These are phyloP conservation scores for Chaetomium olivaceum DNA, from an alignment of 2,329 filamentous ascomycete genomes.

Conservation along the genomic window DNA sequence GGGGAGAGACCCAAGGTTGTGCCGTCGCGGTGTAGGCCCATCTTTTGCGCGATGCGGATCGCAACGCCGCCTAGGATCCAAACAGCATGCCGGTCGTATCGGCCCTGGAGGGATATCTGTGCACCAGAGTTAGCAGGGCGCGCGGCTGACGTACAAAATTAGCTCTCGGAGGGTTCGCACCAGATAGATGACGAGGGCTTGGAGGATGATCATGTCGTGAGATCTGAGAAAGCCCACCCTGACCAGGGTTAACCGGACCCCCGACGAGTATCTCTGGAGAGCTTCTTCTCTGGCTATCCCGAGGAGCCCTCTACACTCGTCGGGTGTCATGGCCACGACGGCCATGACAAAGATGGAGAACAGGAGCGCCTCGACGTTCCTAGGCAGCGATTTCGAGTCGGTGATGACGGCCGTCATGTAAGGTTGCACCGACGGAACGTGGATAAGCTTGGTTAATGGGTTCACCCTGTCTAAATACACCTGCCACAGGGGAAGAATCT, in stretches of 20 bases:
- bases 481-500: slow-evolving; percentile 74
- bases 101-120: slow-evolving; percentile 57
- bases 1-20: slow-evolving; percentile 56
- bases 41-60: slow-evolving; percentile 65
- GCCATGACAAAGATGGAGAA: slow-evolving; percentile 67
- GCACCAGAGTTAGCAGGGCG: slow-evolving; percentile 24
- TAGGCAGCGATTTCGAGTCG: slow-evolving; percentile 55
- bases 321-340: slow-evolving; percentile 54
- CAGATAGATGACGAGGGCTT: slow-evolving; percentile 60
- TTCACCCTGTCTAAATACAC: slow-evolving; percentile 73
- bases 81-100: slow-evolving; percentile 59
- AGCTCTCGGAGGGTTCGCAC: slow-evolving; percentile 38
- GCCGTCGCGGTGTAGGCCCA: slow-evolving; percentile 66
- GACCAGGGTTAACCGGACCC: slow-evolving; percentile 52
- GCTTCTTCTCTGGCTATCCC: slow-evolving; percentile 53
- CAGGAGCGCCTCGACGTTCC: slow-evolving; percentile 61
- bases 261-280: slow-evolving; percentile 53
- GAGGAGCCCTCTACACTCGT: slow-evolving; percentile 57
- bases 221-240: slow-evolving; percentile 59
- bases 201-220: slow-evolving; percentile 59
- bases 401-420: slow-evolving; percentile 63
- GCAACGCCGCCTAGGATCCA: slow-evolving; percentile 63
- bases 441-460: slow-evolving; percentile 70
- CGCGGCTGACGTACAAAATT: too few species aligned
- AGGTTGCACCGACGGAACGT: slow-evolving; percentile 68